Base-by-base conservation (phyloP, 495 filamentous ascomycete species). In the Neurospora tetraspora region DNA sequence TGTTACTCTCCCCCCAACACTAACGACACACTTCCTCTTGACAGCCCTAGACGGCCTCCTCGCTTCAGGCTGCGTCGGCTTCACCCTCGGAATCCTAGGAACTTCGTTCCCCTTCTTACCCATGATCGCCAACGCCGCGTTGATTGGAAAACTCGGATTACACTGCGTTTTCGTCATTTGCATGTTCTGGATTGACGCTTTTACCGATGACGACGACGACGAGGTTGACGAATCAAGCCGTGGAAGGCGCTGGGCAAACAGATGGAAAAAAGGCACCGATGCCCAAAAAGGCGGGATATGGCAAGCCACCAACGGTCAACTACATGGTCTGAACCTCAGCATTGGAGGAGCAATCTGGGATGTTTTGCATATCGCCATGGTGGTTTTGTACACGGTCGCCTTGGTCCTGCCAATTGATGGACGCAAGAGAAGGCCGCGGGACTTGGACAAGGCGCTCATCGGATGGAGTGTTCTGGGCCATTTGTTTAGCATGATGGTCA, bases 401-500 rank as follows among this genome's bases (percentile, higher is more conserved):
- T 1, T 75, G 9, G 73, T 72, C 1, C 5, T 40, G 16, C n/a
- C n/a, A 0, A 14, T 36, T 0, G 37, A 42, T 3, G 42, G 53
- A 27, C 9, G 20, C 1, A 27, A 14, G 20, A 59, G 47, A 27
- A 59, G n/a, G 2, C 47, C 47, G 0, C 14, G 5, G 6, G 71
- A 65, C 8, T n/a, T 78, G 6, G 77, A 78, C 43, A 73, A 70
- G 70, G 27, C 75, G 14, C 77, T 78, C 20, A 74, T 78, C 5
- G 73, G 34, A 8, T 78, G 77, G 77, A 53, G 70, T 0, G 68
- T 76, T 4, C 5, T 75, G 14, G 77, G 77, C 7, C 77, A 78
- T 37, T 16, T n/a, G 0, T 45, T 75, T 1, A 74, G 75, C 34
- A 70, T 78, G 59, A 45, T 45, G 7, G 73, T 93, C 4, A n/a